Percentiles rank a stretch among this genome's conserved stretches.
These are phyloP conservation scores for Syzygium grande DNA, from an alignment of 345 rosid species.

Conservation along the genomic window DNA sequence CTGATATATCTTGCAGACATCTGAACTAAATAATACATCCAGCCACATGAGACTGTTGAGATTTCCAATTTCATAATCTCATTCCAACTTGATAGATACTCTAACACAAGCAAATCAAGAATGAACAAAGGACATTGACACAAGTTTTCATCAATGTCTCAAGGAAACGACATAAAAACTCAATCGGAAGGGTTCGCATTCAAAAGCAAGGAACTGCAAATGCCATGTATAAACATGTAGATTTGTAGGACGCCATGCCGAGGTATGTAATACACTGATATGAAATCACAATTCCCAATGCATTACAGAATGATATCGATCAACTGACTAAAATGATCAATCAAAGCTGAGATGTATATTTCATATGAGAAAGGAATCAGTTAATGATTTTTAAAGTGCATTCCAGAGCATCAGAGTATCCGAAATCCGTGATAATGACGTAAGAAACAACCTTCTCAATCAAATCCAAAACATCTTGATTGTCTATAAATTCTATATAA, in stretches of 20 bases:
- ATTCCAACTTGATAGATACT: background rate
- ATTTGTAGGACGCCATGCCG: background rate
- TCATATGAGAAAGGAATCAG: background rate
- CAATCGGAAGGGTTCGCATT: background rate
- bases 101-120: background rate
- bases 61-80: background rate
- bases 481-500: conserved; percentile 95
- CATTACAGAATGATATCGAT: background rate
- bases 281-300: background rate
- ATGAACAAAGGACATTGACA: background rate
- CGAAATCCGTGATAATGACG: background rate
- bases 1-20: background rate
- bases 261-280: background rate
- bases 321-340: background rate
- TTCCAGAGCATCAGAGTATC: background rate
- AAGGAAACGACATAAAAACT: background rate
- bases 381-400: background rate
- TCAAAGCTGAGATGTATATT: background rate
- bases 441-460: conserved; percentile 78
- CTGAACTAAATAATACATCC: background rate
- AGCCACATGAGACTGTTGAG: background rate
- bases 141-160: background rate
- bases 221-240: background rate
- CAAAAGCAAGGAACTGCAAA: background rate
- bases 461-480: conserved; percentile 95